Evolutionary conservation across 2,329 filamentous ascomycete species (phyloP).

Genomic region (Aspergillus melleus): DNA sequence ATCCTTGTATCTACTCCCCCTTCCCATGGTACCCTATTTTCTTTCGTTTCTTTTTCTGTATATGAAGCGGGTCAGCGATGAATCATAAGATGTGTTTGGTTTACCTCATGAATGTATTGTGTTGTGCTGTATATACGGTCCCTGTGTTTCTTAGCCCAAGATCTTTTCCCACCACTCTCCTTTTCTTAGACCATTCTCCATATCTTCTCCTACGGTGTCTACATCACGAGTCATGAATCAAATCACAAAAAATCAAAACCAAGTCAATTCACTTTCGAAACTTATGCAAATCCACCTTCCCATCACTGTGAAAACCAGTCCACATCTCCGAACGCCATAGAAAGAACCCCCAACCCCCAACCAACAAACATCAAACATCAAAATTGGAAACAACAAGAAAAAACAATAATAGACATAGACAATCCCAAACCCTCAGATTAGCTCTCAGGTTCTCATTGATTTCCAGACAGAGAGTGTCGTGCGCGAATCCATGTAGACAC

Average conservation of each 20-base stretch:
- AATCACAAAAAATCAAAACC: neutral
- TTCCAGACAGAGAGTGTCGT: constrained; percentile 33
- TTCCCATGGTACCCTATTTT: neutral
- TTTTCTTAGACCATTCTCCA: neutral
- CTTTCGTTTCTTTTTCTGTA: neutral
- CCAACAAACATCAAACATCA: no score
- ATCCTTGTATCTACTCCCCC: neutral
- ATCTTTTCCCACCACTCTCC: neutral
- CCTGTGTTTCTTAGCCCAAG: neutral
- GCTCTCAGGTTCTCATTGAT: constrained; percentile 48
- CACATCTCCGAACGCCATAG: no score
- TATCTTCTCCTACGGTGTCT: no score
- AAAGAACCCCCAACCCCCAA: no score
- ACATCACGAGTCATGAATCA: neutral
- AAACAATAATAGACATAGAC: neutral
- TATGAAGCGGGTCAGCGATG: neutral
- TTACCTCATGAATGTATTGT: neutral
- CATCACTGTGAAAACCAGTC: no score
- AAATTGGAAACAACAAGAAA: neutral
- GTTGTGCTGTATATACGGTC: no score
- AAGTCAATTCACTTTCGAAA: neutral
- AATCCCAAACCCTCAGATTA: constrained; percentile 42
- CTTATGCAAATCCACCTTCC: no score
- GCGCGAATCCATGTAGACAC: neutral
- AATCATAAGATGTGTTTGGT: neutral